Evolutionary conservation across 108 stramenopile genomes (phyloP), one percentile per base, ranked within the genome.

Genomic region (Licmophora abbreviata): DNA sequence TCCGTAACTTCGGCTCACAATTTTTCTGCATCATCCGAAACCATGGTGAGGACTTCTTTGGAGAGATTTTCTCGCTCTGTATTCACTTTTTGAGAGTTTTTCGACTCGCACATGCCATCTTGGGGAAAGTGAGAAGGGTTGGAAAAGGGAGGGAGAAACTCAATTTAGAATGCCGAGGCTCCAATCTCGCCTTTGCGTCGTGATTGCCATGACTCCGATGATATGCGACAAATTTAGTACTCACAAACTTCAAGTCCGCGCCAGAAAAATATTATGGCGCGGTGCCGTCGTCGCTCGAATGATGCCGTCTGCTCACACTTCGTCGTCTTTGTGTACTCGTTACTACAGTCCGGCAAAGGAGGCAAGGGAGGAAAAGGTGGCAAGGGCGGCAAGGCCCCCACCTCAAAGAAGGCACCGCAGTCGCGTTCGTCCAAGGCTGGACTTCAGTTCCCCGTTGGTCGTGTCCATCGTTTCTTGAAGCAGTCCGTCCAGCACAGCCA

Each of bases 391-490:
- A 98, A 98, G 65, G 95, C 94, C 58, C 95, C 99, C 14, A 93
- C 96, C 44, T 69, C 83, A 56, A 99, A 98, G 81, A 98, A 95
- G 73, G 92, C 97, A 21, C 99, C 99, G 29, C 94, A 95, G 66
- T 95, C 96, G 11, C 82, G 97, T 58, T 96, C 95, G 22, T 81
- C 82, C 57, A 95, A 96, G 79, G 98, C 98, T 35, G 98, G 98
- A 44, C 82, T 99, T 36, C 74, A 89, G 82, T 99, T 99, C 72
- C 98, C 98, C 9, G 98, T 99, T 22, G 98, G 98, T 58, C 94
- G 98, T 85, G 95, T 99, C 36, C 98, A 99, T 59, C 83, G 98
- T 69, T 99, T 97, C 79, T 71, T 99, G 56, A 99, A 99, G 83
- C 68, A 73, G 36, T 88, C 93, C 23, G 96, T 99, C 22, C 85